Percentiles rank a stretch among this genome's conserved stretches.
These are phyloP conservation scores for Plectosphaerella cucumerina DNA, from an alignment of 2,329 filamentous ascomycete genomes.

Conservation along the genomic window DNA sequence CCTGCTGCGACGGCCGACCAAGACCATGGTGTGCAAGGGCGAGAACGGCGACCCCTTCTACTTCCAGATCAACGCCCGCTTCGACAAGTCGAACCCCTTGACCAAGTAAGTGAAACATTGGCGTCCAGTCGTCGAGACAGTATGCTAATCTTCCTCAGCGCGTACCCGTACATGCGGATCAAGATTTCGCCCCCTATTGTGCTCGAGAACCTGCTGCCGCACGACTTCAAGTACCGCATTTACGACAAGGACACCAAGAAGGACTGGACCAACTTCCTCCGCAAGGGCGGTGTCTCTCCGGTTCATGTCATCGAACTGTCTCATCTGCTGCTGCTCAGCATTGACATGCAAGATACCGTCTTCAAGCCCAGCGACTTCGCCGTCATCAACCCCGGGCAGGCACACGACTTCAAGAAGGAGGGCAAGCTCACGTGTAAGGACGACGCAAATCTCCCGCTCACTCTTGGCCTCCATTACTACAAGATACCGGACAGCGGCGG, in stretches of 20 bases:
- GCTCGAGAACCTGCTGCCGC: constrained; percentile 89
- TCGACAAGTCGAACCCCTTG: constrained; percentile 77
- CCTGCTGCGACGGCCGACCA: constrained; percentile 75
- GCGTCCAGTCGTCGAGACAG: background rate
- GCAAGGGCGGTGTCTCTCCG: constrained; percentile 93
- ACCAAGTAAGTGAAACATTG: constrained; percentile 51
- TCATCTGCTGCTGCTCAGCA: constrained; percentile 83
- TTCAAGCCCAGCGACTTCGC: constrained; percentile 96
- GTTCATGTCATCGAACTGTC: constrained; percentile 96
- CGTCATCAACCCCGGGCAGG: constrained; percentile 87
- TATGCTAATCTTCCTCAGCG: constrained; percentile 40
- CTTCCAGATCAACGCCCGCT: constrained; percentile 89
- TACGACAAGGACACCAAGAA: constrained; percentile 99
- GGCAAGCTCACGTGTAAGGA: constrained; percentile 78
- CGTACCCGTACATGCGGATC: constrained; percentile 92
- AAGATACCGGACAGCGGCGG: constrained; percentile 87
- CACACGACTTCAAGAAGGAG: constrained; percentile 86
- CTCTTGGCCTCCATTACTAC: constrained; percentile 86
- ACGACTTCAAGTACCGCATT: constrained; percentile 98
- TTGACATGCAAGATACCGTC: constrained; percentile 94
- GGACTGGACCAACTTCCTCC: constrained; percentile 97
- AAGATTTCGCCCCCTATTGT: constrained; percentile 90
- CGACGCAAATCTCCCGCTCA: constrained; percentile 71
- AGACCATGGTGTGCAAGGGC: constrained; percentile 83
- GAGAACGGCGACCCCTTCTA: constrained; percentile 90